Evolutionary conservation across 495 filamentous ascomycete genomes (phyloP).

Genomic region (Recurvomyces mirabilis): DNA sequence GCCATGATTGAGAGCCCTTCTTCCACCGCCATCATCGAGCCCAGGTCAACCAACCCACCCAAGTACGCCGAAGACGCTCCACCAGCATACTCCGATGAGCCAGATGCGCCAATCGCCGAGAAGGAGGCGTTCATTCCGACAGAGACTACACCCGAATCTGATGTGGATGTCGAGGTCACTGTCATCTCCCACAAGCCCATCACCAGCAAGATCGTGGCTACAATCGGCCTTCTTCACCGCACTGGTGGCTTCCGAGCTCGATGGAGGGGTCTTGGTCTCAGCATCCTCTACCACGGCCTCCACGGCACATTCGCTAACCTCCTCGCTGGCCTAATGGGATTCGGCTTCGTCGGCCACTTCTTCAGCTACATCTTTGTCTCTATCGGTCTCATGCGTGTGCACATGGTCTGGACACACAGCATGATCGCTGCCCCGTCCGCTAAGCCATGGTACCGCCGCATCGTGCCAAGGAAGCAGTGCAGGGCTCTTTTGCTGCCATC

Average conservation of each 20-base stretch:
- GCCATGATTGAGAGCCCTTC: constrained; percentile 51
- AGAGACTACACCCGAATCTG: constrained; percentile 21
- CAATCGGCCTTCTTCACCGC: constrained; percentile 46
- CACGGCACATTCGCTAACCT: constrained; percentile 19
- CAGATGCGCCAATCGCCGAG: constrained; percentile 18
- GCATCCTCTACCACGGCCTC: constrained; percentile 29
- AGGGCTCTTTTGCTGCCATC: constrained; percentile 42
- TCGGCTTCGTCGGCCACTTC: constrained; percentile 30
- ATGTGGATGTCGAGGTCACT: constrained; percentile 18
- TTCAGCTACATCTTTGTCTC: constrained; percentile 31
- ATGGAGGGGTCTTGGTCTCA: constrained; percentile 46
- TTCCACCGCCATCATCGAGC: constrained; percentile 46
- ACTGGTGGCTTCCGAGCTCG: constrained; percentile 43
- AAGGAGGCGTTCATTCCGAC: constrained; percentile 23
- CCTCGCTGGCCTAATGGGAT: constrained; percentile 25
- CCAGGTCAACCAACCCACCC: constrained; percentile 23
- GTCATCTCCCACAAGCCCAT: constrained; percentile 42
- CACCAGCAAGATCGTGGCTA: constrained; percentile 46
- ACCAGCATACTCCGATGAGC: constrained; percentile 26
- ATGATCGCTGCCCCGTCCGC: constrained; percentile 46
- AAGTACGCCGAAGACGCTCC: constrained; percentile 6
- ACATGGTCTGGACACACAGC: constrained; percentile 50
- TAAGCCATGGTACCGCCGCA: constrained; percentile 40
- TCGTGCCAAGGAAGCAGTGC: constrained; percentile 37
- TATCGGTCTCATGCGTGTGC: constrained; percentile 39